Conservation (phyloP, 495 filamentous ascomycete species). For the Neurospora sp. region DNA sequence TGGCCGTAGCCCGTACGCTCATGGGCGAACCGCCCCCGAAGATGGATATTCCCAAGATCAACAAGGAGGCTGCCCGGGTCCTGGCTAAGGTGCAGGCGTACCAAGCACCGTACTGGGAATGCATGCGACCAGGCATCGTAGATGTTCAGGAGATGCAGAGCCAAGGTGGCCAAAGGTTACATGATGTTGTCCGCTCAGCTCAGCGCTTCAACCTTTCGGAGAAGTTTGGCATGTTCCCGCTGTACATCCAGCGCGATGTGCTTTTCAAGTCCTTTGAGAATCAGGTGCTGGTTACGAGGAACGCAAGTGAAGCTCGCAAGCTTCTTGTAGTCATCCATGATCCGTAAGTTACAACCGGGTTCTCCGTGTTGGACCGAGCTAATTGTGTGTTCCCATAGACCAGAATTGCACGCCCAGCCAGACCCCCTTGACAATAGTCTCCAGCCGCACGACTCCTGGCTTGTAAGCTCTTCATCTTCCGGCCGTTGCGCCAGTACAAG, state of each 20-base stretch:
- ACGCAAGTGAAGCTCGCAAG: constrained; percentile 27
- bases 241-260: constrained; percentile 60
- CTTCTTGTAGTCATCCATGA: constrained; percentile 75
- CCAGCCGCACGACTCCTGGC: constrained; percentile 72
- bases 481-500: constrained; percentile 2
- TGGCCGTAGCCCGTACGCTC: constrained; percentile 82
- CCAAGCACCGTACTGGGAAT: constrained; percentile 52
- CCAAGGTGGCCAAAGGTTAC: constrained; percentile 26
- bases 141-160: constrained; percentile 29
- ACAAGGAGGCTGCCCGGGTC: constrained; percentile 37
- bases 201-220: constrained; percentile 60
- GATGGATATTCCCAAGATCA: constrained; percentile 40
- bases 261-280: constrained; percentile 75
- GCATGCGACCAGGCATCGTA: constrained; percentile 44
- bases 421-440: constrained; percentile 59
- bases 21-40: constrained; percentile 90
- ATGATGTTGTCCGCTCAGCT: constrained; percentile 65
- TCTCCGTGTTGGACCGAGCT: neutral
- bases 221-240: constrained; percentile 60
- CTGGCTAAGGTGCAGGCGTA: constrained; percentile 40
- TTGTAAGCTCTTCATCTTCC: constrained; percentile 51
- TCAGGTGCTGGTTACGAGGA: constrained; percentile 72
- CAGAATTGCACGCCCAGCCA: constrained; percentile 58
- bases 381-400: constrained; percentile 36
- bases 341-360: constrained; percentile 43